Conservation (phyloP, 306 rosid genomes). For the Rosa chinensis region DNA sequence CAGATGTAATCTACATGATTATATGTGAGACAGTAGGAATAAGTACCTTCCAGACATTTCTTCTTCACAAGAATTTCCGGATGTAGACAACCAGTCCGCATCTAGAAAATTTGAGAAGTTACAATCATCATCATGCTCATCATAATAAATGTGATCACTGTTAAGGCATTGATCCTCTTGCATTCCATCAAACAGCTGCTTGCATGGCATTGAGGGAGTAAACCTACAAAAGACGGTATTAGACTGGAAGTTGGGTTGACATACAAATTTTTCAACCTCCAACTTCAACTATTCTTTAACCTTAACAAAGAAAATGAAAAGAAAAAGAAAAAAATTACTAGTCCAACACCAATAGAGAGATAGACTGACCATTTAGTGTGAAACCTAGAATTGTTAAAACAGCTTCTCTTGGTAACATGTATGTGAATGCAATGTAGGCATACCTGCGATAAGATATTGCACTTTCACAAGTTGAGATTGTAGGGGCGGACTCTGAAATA, state of each 20-base stretch:
- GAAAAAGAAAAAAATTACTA: neutral
- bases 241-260: neutral
- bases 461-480: conserved; percentile 49
- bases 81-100: conserved; percentile 78
- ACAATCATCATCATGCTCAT: conserved; percentile 63
- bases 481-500: conserved; percentile 58
- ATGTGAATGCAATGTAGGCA: conserved; percentile 27
- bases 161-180: conserved; percentile 49
- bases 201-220: conserved; percentile 41
- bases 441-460: conserved; percentile 67
- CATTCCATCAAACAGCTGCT: conserved; percentile 46
- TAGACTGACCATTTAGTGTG: neutral
- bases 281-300: neutral
- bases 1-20: neutral
- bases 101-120: conserved; percentile 77
- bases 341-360: neutral
- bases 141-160: conserved; percentile 52
- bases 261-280: neutral
- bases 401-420: neutral
- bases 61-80: conserved; percentile 92
- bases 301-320: neutral
- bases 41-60: conserved; percentile 70
- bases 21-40: neutral
- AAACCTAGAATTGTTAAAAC: conserved; percentile 8
- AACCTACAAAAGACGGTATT: conserved; percentile 23